Evolutionary conservation across 306 rosid genomes (phyloP), one percentile per base, ranked within the genome.

Genomic region (Glycine latifolia): DNA sequence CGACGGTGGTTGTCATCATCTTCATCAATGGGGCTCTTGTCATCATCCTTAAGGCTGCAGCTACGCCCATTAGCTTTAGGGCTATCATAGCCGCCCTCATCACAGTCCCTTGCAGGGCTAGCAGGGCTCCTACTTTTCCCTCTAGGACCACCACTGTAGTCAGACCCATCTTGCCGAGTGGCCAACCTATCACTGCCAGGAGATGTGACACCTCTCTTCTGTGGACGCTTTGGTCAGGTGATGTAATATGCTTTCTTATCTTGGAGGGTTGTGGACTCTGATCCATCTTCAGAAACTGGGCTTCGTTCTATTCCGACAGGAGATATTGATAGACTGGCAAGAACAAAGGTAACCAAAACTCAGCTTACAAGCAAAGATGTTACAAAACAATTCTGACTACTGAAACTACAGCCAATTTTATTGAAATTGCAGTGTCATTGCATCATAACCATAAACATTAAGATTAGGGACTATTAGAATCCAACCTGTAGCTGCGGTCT

Each of bases 241-340:
- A 84, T 8, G 71, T 82, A 71, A 90, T 86, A 56, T 54, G 88
- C 60, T 84, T 83, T 88, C 97, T 90, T 20, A 75, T 17, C 83
- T 81, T 90, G 33, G 89, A 80, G 13, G 84, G 73, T 12, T 46
- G 78, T 59, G 96, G 92, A 71, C 91, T 89, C 76, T 15, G 94
- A 91, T 62, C 91, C 79, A 46, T 89, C 91, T 11, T 90, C 87
- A 15, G 76, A 82, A 70, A 83, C 85, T 2, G 83, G 80, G 81
- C 92, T 91, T 20, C 90, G 75, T 14, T 83, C 91, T 79, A 91
- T 87, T 59, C 88, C 81, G 16, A 39, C 85, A 0, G 96, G 96
- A 61, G 97, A 93, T 60, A 90, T 89, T 37, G 96, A 93, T 31
- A 81, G 96, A 77, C 97, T 93, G 88, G 39, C 81, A 80, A 78